A percentile compares a stretch with the other conserved stretches of the same genome.
phyloP scores from a whole-genome alignment of 176 grass and related monocot genomes.

The Saccharum officinarum region DNA sequence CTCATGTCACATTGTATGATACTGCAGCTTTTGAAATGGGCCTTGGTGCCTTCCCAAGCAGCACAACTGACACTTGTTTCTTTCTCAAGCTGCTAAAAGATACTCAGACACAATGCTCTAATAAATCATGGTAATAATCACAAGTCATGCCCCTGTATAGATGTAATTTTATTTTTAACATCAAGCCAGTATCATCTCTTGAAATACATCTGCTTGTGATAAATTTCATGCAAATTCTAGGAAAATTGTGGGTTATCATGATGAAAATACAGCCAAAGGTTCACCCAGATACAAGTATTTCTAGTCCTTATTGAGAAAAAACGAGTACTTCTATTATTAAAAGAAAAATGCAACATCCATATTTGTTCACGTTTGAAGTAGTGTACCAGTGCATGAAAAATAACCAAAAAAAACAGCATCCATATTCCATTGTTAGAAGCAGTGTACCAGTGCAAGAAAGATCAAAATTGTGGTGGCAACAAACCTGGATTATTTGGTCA shows the following conservation, averaged over 20 bases:
- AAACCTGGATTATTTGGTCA: slow-evolving; percentile 88
- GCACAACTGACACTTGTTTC: not conserved
- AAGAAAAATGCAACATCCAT: not conserved
- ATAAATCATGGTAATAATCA: slow-evolving; percentile 8
- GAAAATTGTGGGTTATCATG: not conserved
- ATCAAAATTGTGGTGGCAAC: not conserved
- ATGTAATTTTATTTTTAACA: not conserved
- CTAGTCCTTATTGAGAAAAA: not conserved
- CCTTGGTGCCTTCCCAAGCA: not conserved
- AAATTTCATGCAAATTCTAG: not conserved
- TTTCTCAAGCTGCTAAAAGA: not conserved
- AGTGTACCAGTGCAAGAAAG: slow-evolving; percentile 2
- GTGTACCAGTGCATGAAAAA: not conserved
- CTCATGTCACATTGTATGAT: not conserved
- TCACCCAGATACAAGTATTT: not conserved
- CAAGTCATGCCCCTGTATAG: not conserved
- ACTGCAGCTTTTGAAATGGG: not conserved
- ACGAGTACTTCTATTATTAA: not conserved
- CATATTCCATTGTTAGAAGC: not conserved
- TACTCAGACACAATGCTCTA: not conserved
- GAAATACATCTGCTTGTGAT: not conserved
- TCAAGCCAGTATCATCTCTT: not conserved
- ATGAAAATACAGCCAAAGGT: not conserved
- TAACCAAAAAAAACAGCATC: not conserved
- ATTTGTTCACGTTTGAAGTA: not conserved